Evolutionary conservation across 768 basidiomycete species (phyloP), one percentile per base, ranked within the genome.

Genomic region (Trametes coccinea): DNA sequence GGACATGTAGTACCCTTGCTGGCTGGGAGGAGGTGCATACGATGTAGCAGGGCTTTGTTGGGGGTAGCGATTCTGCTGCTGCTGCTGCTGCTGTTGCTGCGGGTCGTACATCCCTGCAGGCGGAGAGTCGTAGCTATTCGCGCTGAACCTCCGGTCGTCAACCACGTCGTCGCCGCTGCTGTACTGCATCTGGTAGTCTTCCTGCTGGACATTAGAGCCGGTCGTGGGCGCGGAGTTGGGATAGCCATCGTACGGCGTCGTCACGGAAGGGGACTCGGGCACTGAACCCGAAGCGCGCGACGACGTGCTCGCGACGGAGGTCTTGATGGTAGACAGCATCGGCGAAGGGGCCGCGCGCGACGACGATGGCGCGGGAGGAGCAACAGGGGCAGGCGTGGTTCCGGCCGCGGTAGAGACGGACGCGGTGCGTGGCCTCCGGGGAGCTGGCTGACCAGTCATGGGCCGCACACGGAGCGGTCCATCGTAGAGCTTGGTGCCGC

Each of bases 391-490:
- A 27, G 56, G 51, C 14, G 61, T 39, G 5, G 66, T 37, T 6
- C 49, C 49, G 10, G 63, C 53, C 31, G 53, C 60, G 27, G 60
- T 63, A n/a, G 66, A 63, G 43, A 65, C 56, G 22, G 63, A 62
- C 34, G 60, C 54, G 2, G 63, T 63, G 33, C 64, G 60, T 49
- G 30, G 60, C 39, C 66, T 48, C 30, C 60, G 16, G 5, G 68
- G 44, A 41, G 45, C 53, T 17, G 60, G 49, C 31, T 67, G 70
- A 34, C 61, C 78, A 78, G 46, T 74, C 75, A 64, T 64, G 31
- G 76, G 69, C 13, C 82, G 77, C 9, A 80, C 72, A 14, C 84
- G 82, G 46, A 82, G 74, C 40, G 83, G 82, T 9, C 80, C 70
- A 27, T 77, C 60, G 14, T 82, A 82, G 48, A 81, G 79, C 65